phyloP scores from a whole-genome alignment of 768 basidiomycete genomes.

The Tricholoma flavovirens region DNA sequence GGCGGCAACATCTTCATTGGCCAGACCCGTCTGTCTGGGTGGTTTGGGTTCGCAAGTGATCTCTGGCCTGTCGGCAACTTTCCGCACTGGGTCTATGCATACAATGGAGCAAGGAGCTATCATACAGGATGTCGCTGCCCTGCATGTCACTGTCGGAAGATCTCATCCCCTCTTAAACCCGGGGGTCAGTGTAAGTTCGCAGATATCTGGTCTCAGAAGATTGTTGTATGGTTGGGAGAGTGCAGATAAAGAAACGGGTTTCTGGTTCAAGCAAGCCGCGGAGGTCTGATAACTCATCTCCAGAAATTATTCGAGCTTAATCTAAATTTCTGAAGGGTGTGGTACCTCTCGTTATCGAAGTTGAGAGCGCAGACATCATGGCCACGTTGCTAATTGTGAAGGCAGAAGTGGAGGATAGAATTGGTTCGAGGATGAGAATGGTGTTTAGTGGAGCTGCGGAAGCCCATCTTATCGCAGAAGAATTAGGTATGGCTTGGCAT shows the following conservation, averaged over 20 bases:
- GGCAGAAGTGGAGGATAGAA: constrained; percentile 53
- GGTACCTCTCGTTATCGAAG: constrained; percentile 62
- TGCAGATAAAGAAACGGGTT: constrained; percentile 40
- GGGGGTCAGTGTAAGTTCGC: constrained; percentile 54
- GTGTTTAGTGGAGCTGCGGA: constrained; percentile 59
- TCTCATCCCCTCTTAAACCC: constrained; percentile 29
- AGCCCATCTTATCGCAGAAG: constrained; percentile 59
- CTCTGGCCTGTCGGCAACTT: constrained; percentile 56
- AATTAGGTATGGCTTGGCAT: constrained; percentile 41
- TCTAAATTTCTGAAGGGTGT: constrained; percentile 38
- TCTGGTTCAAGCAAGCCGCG: constrained; percentile 52
- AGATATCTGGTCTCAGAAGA: constrained; percentile 58
- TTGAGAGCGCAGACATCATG: constrained; percentile 69
- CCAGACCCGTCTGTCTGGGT: constrained; percentile 36
- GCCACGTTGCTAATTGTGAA: constrained; percentile 64
- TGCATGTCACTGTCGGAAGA: constrained; percentile 55
- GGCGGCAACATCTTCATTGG: constrained; percentile 45
- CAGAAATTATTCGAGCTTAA: constrained; percentile 1
- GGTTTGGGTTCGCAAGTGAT: constrained; percentile 39
- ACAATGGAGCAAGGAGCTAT: constrained; percentile 57
- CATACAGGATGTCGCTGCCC: constrained; percentile 51
- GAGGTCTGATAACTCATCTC: constrained; percentile 31
- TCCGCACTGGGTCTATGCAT: constrained; percentile 51
- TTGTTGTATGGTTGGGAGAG: constrained; percentile 53
- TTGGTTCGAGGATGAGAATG: constrained; percentile 54